Evolutionary conservation across 176 grass and related monocot genomes (phyloP), one percentile per base, ranked within the genome.

Genomic region (Neostapfia colusana): DNA sequence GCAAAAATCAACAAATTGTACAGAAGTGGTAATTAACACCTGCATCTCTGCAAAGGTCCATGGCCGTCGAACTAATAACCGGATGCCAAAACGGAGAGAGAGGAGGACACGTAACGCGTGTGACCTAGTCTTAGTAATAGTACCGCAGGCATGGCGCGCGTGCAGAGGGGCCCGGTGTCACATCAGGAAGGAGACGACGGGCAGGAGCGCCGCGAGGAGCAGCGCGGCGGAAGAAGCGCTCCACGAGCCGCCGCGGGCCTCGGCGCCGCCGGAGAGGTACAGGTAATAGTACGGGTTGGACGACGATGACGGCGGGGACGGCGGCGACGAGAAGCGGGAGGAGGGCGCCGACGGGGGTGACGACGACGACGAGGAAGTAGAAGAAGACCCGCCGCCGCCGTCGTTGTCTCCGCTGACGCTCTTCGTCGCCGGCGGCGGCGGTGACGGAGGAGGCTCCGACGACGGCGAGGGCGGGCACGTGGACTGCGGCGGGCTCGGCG

Each of bases 261-360:
- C 74, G 44, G 26, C 44, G 37, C 85, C 70, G 31, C 78, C 72
- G 6, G 92, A 88, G 72, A 90, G 84, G 82, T 89, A 95, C 68
- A 95, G 81, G 54, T 95, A 95, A 70, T 95, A 95, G 64, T 95
- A 95, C 7, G 85, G 88, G 73, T 90, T 85, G 9, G 81, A 67
- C 31, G 72, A 66, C 18, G n/a, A n/a, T n/a, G 87, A 80, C 18
- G 87, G 79, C 2, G 87, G 87, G 10, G 87, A 67, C 5, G 87
- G 87, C 2, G 88, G 84, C 5, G 85, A 75, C 17, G 75, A 91
- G 63, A 75, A 65, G 70, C 80, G 76, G 3, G 63, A 84, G 17
- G 83, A 78, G 12, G 86, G 75, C 28, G 87, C 60, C 11, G 84
- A 74, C 3, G 83, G 26, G 0, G 84, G 66, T 0, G 83, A 20